Percentiles rank a stretch among this genome's conserved stretches.
phyloP scores from a whole-genome alignment of 441 rosid genomes.

The Jatropha multifida region DNA sequence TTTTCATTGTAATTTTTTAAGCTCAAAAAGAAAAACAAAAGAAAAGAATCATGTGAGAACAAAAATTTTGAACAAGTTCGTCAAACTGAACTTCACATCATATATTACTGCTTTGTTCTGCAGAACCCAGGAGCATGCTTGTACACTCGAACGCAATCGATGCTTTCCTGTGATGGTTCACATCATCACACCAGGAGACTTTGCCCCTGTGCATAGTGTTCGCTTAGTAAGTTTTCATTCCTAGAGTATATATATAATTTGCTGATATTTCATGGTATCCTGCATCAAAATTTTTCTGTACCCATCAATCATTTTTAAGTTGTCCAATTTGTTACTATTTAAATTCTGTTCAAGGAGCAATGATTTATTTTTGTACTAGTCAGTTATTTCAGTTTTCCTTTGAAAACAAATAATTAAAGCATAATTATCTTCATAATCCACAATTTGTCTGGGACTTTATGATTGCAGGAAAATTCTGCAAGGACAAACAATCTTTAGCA shows the following conservation, averaged over 20 bases:
- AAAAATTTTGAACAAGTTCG: not conserved
- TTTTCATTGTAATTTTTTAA: not conserved
- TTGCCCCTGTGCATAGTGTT: slow-evolving; percentile 80
- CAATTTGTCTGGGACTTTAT: not conserved
- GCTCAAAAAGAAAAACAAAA: not conserved
- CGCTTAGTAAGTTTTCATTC: slow-evolving; percentile 32
- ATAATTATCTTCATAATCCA: not conserved
- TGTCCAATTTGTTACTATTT: not conserved
- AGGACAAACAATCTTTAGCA: too few relatives aligned
- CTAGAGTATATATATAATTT: not conserved
- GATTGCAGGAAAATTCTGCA: slow-evolving; percentile 1
- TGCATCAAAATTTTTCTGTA: not conserved
- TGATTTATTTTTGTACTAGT: not conserved
- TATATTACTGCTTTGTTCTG: slow-evolving; percentile 16
- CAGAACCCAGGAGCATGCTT: slow-evolving; percentile 95
- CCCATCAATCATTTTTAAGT: not conserved
- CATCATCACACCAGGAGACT: slow-evolving; percentile 80
- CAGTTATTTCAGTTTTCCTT: not conserved
- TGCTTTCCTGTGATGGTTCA: slow-evolving; percentile 89
- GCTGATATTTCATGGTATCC: not conserved
- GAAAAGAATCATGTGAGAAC: not conserved
- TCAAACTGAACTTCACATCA: not conserved
- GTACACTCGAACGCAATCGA: slow-evolving; percentile 66
- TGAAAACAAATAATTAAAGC: not conserved
- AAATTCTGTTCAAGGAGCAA: not conserved